phyloP scores from a whole-genome alignment of 495 filamentous ascomycete genomes.

The Aspergillus diversus region DNA sequence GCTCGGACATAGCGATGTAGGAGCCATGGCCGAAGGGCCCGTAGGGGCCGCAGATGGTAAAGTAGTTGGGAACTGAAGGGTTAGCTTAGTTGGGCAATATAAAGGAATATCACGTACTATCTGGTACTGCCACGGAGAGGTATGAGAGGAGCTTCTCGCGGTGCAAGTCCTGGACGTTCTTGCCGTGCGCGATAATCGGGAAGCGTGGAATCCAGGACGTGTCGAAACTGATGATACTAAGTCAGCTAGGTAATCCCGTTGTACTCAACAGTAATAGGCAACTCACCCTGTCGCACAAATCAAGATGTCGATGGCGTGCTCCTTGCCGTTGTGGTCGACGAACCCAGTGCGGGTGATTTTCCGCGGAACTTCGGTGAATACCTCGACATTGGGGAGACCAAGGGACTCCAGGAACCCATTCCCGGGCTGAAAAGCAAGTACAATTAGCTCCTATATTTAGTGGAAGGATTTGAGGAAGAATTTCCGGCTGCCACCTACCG shows the following conservation, averaged over 20 bases:
- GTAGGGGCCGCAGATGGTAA: background rate
- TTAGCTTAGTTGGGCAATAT: background rate
- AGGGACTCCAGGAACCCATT: constrained; percentile 4
- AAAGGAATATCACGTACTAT: background rate
- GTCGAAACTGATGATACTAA: background rate
- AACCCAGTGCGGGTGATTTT: background rate
- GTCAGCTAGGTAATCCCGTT: background rate
- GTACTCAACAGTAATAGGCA: too few relatives aligned
- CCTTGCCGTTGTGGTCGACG: background rate
- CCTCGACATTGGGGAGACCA: background rate
- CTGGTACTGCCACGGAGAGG: background rate
- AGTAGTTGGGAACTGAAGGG: background rate
- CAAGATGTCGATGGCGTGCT: background rate
- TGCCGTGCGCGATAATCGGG: background rate
- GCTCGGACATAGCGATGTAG: background rate
- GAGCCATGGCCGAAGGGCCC: background rate
- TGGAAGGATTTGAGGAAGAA: too few relatives aligned
- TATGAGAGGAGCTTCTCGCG: background rate
- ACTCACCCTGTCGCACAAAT: background rate
- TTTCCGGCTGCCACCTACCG: background rate
- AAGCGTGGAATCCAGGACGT: background rate
- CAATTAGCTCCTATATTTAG: too few relatives aligned
- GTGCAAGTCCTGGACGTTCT: background rate
- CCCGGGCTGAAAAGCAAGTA: background rate
- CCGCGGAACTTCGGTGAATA: background rate